A percentile compares a stretch with the other conserved stretches of the same genome.
Conservation (phyloP, 768 basidiomycete species). For the Boletus subparvulus region DNA sequence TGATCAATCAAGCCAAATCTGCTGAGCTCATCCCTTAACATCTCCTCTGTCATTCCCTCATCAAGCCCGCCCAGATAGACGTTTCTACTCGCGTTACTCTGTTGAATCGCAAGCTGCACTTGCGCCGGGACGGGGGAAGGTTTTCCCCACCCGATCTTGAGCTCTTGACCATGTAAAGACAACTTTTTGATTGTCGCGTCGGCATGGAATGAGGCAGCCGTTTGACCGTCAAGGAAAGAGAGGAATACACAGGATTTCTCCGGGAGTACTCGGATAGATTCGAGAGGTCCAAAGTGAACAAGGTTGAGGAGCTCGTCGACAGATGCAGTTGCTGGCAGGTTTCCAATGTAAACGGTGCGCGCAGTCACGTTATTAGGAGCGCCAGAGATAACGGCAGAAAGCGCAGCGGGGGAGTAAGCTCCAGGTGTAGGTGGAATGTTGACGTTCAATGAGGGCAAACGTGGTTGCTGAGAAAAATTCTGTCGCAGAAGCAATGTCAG, state of each 20-base stretch:
- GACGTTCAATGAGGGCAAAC: conserved; percentile 63
- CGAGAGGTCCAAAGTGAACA: conserved; percentile 96
- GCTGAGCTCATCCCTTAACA: conserved; percentile 86
- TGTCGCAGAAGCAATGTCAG: conserved; percentile 21
- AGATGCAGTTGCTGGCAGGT: conserved; percentile 91
- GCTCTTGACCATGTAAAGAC: conserved; percentile 88
- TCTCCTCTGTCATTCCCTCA: conserved; percentile 87
- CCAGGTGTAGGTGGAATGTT: conserved; percentile 71
- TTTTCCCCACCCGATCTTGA: conserved; percentile 99
- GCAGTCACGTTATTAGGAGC: conserved; percentile 60
- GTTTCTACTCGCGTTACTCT: conserved; percentile 91
- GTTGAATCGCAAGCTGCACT: conserved; percentile 84
- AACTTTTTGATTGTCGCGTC: conserved; percentile 96
- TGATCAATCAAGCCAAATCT: conserved; percentile 97
- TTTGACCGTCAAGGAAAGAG: conserved; percentile 91
- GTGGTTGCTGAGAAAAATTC: conserved; percentile 46
- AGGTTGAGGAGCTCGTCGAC: conserved; percentile 98
- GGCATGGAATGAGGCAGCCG: conserved; percentile 95
- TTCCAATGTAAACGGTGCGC: conserved; percentile 96
- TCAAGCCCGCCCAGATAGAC: conserved; percentile 96
- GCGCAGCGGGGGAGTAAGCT: conserved; percentile 76
- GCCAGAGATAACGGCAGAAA: conserved; percentile 68
- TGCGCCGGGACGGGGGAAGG: conserved; percentile 84
- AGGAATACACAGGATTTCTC: conserved; percentile 98
- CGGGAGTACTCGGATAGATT: conserved; percentile 89